Base-by-base conservation (phyloP, 768 basidiomycete species). In the Kwoniella dendrophila region DNA sequence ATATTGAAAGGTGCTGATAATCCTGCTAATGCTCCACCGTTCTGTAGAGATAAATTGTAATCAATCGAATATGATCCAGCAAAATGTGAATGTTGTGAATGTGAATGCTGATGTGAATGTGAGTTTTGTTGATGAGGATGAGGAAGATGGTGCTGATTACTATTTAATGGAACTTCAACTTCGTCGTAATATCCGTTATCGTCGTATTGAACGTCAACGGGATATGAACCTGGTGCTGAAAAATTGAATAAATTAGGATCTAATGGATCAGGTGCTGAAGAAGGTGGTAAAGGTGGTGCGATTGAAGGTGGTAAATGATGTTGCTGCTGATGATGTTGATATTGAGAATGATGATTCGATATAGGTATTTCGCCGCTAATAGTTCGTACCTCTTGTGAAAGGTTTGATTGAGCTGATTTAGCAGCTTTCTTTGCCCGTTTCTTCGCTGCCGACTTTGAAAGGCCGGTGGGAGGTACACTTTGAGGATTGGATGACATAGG, bases 381-480 rank as follows among this genome's bases (percentile, higher is more conserved):
- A 26, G 52, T 59, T 36, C 36, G 48, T n/a, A 53, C 14, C 29
- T 36, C 24, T 38, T 32, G 27, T 12, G 24, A 30, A 1, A 38
- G 10, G 33, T 57, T 27, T 26, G 38, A 18, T 18, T 44, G 22
- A 44, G 62, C 56, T 34, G 64, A 58, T 59, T 61, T 61, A 32
- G 70, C 70, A 45, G 59, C 59, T 62, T 74, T 74, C 64, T 74
- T 74, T 41, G 70, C 67, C 63, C 66, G 62, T 58, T 74, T 74
- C 70, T 74, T 74, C 29, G 70, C 73, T 58, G 70, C 68, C 41
- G 72, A 70, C 65, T 71, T 71, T 10, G 73, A 74, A 32, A 73
- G 47, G 57, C 69, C 72, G 47, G 68, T 44, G 24, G 54, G 56
- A 56, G 67, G 58, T 45, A 60, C 54, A 32, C 52, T 48, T 33